phyloP scores from a whole-genome alignment of 495 filamentous ascomycete genomes.

The Clavariopsis aquatica region DNA sequence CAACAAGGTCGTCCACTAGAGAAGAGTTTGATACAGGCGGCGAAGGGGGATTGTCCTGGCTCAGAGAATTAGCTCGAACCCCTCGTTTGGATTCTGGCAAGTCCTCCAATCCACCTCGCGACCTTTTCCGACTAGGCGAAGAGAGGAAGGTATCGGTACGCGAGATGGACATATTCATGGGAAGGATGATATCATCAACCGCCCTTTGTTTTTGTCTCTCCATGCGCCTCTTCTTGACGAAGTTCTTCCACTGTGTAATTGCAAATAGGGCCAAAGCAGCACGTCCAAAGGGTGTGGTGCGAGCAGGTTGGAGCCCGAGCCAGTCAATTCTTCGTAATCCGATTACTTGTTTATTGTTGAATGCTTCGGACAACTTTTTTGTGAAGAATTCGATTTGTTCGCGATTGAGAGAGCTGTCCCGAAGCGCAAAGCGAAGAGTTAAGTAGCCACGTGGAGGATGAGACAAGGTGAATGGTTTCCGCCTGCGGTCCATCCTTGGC shows the following conservation, averaged over 20 bases:
- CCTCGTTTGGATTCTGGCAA: conserved; percentile 18
- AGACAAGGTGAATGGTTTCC: neutral
- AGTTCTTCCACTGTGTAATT: conserved; percentile 28
- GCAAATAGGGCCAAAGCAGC: conserved; percentile 28
- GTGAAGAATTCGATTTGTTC: conserved; percentile 30
- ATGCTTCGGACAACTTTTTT: conserved; percentile 21
- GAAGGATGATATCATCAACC: conserved; percentile 16
- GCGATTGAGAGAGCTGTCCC: conserved; percentile 21
- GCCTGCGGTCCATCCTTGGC: conserved; percentile 6
- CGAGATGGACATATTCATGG: neutral
- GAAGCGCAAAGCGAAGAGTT: conserved; percentile 30
- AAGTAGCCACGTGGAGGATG: conserved; percentile 23
- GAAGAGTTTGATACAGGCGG: conserved; percentile 26
- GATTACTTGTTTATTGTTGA: conserved; percentile 26
- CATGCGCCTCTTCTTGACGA: conserved; percentile 12
- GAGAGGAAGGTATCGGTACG: neutral
- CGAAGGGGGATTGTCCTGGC: conserved; percentile 8
- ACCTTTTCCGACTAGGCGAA: conserved; percentile 27
- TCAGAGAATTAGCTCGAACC: conserved; percentile 4
- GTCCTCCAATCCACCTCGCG: conserved; percentile 11
- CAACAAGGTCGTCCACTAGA: neutral
- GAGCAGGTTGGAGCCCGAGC: conserved; percentile 31
- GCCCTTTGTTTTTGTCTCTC: conserved; percentile 3
- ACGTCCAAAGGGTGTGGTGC: conserved; percentile 28
- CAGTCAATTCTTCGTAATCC: conserved; percentile 31